Evolutionary conservation across 163 green algal species (phyloP).

Genomic region (Picocystis sp.): DNA sequence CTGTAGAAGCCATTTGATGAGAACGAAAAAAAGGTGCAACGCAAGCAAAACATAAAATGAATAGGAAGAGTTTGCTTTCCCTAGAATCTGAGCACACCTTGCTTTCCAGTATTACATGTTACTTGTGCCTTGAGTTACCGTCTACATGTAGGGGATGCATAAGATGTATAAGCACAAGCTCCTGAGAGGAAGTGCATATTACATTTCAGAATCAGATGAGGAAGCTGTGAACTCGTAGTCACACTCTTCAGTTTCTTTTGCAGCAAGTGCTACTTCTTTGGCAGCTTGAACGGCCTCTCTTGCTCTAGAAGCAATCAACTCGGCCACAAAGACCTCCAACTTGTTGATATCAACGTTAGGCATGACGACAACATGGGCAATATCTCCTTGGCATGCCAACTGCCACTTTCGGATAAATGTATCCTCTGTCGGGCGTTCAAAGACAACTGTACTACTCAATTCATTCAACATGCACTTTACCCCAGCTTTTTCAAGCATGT

Average conservation of each 20-base stretch:
- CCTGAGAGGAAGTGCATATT: background rate
- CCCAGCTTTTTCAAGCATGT: conserved; percentile 50
- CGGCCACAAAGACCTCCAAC: conserved; percentile 69
- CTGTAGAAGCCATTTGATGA: too few species aligned
- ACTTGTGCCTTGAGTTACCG: background rate
- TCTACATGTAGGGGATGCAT: background rate
- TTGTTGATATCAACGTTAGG: conserved; percentile 77
- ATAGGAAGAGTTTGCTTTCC: too few species aligned
- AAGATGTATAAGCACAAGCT: background rate
- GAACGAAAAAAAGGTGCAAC: too few species aligned
- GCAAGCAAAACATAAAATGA: too few species aligned
- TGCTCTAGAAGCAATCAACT: conserved; percentile 11
- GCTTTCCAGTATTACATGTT: background rate
- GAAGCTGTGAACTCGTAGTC: background rate
- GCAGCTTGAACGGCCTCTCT: background rate
- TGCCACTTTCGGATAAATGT: conserved; percentile 92
- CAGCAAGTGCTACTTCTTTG: background rate
- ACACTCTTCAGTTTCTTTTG: conserved; percentile 1
- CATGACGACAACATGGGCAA: conserved; percentile 97
- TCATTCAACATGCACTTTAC: conserved; percentile 85
- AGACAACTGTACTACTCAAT: conserved; percentile 77
- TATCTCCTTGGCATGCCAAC: conserved; percentile 82
- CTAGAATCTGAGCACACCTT: too few species aligned
- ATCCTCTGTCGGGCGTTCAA: conserved; percentile 74
- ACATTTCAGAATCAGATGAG: too few species aligned